Evolutionary conservation across 345 rosid species (phyloP).

Genomic region (Luvunga scandens): DNA sequence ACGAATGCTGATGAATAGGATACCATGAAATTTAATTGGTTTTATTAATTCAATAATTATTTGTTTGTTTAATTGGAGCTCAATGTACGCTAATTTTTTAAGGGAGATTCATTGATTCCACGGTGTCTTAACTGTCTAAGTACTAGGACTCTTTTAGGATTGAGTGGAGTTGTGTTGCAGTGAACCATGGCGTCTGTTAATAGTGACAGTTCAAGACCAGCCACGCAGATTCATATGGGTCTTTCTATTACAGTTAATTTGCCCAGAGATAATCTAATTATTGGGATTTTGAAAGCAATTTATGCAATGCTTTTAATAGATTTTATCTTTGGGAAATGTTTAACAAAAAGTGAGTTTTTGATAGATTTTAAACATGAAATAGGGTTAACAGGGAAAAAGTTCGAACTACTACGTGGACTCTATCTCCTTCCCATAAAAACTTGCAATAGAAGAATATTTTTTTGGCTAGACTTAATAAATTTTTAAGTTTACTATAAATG

Average conservation of each 20-base stretch:
- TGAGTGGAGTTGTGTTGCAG: constrained; percentile 3
- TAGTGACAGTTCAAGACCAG: constrained; percentile 30
- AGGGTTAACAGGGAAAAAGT: too few species aligned
- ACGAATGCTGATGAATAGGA: not conserved
- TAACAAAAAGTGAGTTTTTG: too few species aligned
- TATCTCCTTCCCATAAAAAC: too few species aligned
- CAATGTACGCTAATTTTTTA: not conserved
- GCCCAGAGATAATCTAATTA: not conserved
- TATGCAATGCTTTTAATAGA: too few species aligned
- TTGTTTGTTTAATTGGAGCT: not conserved
- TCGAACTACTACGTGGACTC: too few species aligned
- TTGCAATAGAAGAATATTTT: too few species aligned
- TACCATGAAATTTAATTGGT: not conserved
- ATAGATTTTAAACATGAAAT: too few species aligned
- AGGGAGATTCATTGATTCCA: constrained; percentile 1
- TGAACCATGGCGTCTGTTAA: constrained; percentile 28
- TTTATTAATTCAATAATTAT: not conserved
- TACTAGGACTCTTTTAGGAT: not conserved
- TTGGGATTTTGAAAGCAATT: not conserved
- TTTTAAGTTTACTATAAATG: too few species aligned
- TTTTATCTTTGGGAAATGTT: too few species aligned
- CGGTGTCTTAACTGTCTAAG: not conserved
- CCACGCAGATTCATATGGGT: constrained; percentile 7
- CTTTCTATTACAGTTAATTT: not conserved
- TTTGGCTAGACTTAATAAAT: too few species aligned